Conservation (phyloP, 139 green algal genomes). For the Tetradesmus lagerheimii region DNA sequence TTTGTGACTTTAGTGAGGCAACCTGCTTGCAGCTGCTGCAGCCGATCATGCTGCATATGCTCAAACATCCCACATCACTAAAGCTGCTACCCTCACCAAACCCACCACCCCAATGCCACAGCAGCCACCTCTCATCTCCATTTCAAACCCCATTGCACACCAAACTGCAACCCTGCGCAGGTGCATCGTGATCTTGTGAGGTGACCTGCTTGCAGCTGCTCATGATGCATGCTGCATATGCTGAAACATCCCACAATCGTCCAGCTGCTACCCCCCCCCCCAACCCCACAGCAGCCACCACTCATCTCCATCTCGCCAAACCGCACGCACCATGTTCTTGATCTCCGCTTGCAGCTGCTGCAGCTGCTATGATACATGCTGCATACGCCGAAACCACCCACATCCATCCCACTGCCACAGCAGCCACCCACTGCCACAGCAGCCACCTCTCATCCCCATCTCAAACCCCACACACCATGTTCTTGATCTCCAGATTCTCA, state of each 20-base stretch:
- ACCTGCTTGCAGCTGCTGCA: not conserved
- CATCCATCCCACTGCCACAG: not conserved
- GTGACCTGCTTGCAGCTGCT: not conserved
- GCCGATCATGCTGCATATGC: not conserved
- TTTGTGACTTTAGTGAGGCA: too few relatives aligned
- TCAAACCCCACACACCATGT: not conserved
- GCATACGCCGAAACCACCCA: not conserved
- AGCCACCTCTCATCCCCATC: too few relatives aligned
- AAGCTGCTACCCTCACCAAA: not conserved
- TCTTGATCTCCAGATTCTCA: slow-evolving; percentile 96
- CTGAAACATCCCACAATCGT: not conserved
- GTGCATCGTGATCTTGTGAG: too few relatives aligned
- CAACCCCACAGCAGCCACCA: not conserved
- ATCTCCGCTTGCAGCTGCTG: slow-evolving; percentile 94
- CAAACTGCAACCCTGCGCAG: too few relatives aligned
- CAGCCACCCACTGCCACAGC: not conserved
- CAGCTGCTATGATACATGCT: slow-evolving; percentile 18
- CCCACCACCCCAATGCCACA: not conserved
- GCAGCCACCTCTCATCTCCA: too few relatives aligned
- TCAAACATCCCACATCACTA: not conserved
- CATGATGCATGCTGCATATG: not conserved
- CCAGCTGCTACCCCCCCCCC: not conserved
- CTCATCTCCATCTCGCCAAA: too few relatives aligned
- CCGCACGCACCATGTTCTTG: slow-evolving; percentile 71
- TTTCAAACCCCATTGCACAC: too few relatives aligned